Evolutionary conservation across 345 rosid genomes (phyloP).

Genomic region (Populus simonii): DNA sequence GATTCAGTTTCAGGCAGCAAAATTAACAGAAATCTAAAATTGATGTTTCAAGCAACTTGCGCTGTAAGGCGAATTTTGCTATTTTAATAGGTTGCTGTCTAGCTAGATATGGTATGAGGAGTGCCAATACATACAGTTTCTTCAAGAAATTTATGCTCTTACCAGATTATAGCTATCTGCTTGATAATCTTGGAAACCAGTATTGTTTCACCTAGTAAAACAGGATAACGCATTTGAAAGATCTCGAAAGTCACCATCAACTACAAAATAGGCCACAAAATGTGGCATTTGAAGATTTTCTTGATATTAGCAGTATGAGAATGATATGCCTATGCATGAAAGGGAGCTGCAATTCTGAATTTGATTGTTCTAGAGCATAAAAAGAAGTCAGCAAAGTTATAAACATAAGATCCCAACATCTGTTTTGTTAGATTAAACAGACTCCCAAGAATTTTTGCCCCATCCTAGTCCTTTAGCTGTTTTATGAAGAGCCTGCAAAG

Average conservation of each 20-base stretch:
- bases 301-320: background rate
- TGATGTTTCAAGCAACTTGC: background rate
- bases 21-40: background rate
- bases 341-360: background rate
- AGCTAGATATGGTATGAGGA: background rate
- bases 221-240: background rate
- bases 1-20: background rate
- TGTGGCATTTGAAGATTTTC: background rate
- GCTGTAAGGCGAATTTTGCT: background rate
- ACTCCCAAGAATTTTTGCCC: background rate
- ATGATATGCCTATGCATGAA: background rate
- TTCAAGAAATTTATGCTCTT: background rate
- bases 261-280: background rate
- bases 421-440: background rate
- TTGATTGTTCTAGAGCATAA: background rate
- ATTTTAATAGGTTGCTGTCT: background rate
- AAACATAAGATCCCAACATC: background rate
- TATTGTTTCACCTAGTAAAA: background rate
- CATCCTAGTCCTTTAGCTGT: background rate
- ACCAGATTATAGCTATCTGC: background rate
- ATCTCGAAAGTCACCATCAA: background rate
- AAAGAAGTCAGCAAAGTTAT: background rate
- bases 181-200: background rate
- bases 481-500: background rate
- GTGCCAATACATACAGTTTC: background rate